A percentile compares a stretch with the other conserved stretches of the same genome.
Conservation (phyloP, 768 basidiomycete species). For the Boletus patriciae region DNA sequence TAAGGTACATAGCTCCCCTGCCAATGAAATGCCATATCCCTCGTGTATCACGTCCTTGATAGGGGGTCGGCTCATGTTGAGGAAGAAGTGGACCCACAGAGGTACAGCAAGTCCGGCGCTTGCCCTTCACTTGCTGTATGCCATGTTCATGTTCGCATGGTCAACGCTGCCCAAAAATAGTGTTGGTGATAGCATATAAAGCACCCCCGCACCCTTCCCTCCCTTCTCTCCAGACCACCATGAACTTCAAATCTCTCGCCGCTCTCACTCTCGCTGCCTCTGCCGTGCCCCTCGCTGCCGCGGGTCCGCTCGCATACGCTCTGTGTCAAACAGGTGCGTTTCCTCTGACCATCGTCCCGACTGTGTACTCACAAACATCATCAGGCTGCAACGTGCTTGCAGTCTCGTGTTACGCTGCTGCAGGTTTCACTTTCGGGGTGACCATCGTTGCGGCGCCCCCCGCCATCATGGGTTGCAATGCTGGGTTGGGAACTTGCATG, state of each 20-base stretch:
- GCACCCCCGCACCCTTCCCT: background rate
- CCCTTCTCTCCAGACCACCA: background rate
- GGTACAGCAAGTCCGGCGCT: no score
- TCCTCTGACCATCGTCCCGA: background rate
- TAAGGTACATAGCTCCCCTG: no score
- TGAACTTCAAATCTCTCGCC: constrained; percentile 27
- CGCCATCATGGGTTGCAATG: constrained; percentile 25
- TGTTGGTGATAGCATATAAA: no score
- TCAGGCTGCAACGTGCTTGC: constrained; percentile 28
- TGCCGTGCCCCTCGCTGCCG: constrained; percentile 10
- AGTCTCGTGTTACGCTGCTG: constrained; percentile 24
- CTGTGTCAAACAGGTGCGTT: constrained; percentile 26
- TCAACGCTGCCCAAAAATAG: background rate
- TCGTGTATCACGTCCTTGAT: no score
- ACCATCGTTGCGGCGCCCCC: constrained; percentile 22
- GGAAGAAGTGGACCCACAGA: background rate
- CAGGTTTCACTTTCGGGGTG: constrained; percentile 26
- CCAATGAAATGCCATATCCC: no score
- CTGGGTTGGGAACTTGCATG: constrained; percentile 26
- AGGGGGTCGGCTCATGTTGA: no score
- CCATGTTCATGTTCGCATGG: background rate
- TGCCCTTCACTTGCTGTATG: constrained; percentile 2
- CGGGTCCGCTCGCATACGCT: constrained; percentile 23
- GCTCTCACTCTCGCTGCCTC: constrained; percentile 20
- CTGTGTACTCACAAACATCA: background rate